Percentiles rank a stretch among this genome's conserved stretches.
Evolutionary conservation across 2,329 filamentous ascomycete genomes (phyloP).

Genomic region (Aspergillus nomiae): DNA sequence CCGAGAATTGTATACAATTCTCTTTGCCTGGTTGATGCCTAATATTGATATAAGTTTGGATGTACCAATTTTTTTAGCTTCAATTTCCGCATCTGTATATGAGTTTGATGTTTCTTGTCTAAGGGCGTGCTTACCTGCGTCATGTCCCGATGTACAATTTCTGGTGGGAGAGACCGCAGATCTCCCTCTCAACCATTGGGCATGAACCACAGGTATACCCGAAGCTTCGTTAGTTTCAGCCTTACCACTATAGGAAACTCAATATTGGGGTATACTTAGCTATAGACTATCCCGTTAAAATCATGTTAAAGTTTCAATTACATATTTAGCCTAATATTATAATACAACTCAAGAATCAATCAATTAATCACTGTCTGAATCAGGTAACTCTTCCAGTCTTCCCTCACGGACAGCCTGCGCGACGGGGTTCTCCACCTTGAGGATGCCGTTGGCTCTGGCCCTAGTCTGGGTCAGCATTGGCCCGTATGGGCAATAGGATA

Average conservation of each 20-base stretch:
- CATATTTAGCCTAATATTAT: not conserved
- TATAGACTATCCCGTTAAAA: not conserved
- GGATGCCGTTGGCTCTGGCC: constrained; percentile 72
- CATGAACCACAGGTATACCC: not conserved
- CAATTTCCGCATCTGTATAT: no score
- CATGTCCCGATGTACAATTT: not conserved
- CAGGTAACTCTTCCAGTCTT: constrained; percentile 68
- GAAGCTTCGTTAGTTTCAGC: not conserved
- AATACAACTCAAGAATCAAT: not conserved
- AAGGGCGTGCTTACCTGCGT: no score
- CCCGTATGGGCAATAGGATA: constrained; percentile 12
- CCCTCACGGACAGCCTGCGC: constrained; percentile 69
- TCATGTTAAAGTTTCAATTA: not conserved
- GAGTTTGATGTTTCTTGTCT: no score
- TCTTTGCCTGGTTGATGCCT: no score
- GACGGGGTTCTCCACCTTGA: constrained; percentile 79
- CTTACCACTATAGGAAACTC: not conserved
- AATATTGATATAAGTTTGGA: no score
- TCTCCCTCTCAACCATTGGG: not conserved
- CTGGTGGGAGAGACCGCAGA: not conserved
- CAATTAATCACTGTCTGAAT: constrained; percentile 48
- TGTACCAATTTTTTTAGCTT: no score
- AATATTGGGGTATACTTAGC: not conserved
- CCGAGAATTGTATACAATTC: no score
- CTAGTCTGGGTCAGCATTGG: constrained; percentile 36